A percentile compares a stretch with the other conserved stretches of the same genome.
Evolutionary conservation across 164 flowering plant genomes (phyloP).

Genomic region (Nymphaea thermarum): DNA sequence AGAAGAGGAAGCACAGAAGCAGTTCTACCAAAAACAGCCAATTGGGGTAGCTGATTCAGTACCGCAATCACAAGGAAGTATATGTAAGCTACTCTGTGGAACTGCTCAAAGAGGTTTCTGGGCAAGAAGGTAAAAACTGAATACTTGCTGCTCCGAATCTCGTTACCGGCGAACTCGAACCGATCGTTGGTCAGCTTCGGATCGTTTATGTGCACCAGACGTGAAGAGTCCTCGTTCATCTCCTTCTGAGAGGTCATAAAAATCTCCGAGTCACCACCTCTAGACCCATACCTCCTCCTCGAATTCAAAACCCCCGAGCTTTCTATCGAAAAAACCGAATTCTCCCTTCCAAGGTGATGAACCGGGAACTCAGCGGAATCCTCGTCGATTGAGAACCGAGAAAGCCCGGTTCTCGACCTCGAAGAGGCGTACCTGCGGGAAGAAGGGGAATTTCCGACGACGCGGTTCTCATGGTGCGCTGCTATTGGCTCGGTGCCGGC

Average conservation of each 20-base stretch:
- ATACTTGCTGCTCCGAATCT: conserved; percentile 63
- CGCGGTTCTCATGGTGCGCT: conserved; percentile 8
- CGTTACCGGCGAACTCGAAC: conserved; percentile 67
- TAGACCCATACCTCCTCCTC: conserved; percentile 44
- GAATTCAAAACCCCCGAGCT: conserved; percentile 12
- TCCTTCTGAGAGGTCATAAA: conserved; percentile 58
- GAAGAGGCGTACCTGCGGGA: conserved; percentile 25
- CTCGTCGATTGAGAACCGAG: conserved; percentile 12
- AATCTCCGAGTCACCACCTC: conserved; percentile 45
- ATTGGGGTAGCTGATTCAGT: conserved; percentile 90
- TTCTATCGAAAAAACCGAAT: neutral
- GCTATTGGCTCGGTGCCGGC: conserved; percentile 4
- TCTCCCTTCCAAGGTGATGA: neutral
- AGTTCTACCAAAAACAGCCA: conserved; percentile 85
- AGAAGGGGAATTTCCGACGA: conserved; percentile 22
- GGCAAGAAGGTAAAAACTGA: conserved; percentile 76
- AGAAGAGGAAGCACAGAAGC: conserved; percentile 84
- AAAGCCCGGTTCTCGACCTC: neutral
- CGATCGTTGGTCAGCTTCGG: conserved; percentile 57
- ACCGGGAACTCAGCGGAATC: conserved; percentile 2
- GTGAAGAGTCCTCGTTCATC: conserved; percentile 76
- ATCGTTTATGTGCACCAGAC: conserved; percentile 56
- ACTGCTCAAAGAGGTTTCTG: conserved; percentile 82
- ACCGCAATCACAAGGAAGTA: conserved; percentile 88
- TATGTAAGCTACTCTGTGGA: conserved; percentile 86